Evolutionary conservation across 768 basidiomycete genomes (phyloP), one percentile per base, ranked within the genome.

Genomic region (Mycena rosella): DNA sequence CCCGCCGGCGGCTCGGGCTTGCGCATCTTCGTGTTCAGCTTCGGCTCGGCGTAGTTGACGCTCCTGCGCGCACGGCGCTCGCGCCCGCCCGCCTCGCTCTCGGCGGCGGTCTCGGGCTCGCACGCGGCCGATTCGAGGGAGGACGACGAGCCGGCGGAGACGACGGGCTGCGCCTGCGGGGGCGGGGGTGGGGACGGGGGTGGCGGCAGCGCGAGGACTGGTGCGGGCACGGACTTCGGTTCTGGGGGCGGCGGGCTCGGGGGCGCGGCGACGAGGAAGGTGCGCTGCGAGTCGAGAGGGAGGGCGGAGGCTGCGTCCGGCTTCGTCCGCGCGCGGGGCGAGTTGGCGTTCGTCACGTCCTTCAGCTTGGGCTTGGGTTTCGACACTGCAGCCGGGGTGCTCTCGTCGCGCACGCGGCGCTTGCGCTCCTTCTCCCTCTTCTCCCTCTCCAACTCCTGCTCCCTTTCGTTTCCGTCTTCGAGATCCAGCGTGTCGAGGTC

Each of bases 1-100:
- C 82, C 80, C 30, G 85, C 80, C 17, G 77, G 77, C 20, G 86
- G 81, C 70, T 93, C 92, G 13, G 94, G 93, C 79, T 95, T 95
- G 49, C 94, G 90, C 94, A 95, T 95, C 87, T 95, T 95, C 51
- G 93, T 95, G 77, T 95, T 95, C 26, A 96, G 84, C 75, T 95
- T 96, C 14, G 94, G 94, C 74, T 96, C 94, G 0, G 94, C 83
- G 71, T 96, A 95, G 76, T 95, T 95, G 52, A 96, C 82, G 72
- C 94, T 94, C 80, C 91, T 95, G 52, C 94, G 85, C 22, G 84
- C 76, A 56, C 91, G 80, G 74, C 80, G 86, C 81, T 85, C 90
- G 79, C 86, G 87, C 74, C 74, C 88, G 77, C 73, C 83, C 71
- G 60, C 73, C 75, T 36, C 65, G 36, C 73, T 69, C 10, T 76